These are phyloP conservation scores for Melaleuca quinquenervia DNA, from an alignment of 345 rosid genomes.

Conservation along the genomic window DNA sequence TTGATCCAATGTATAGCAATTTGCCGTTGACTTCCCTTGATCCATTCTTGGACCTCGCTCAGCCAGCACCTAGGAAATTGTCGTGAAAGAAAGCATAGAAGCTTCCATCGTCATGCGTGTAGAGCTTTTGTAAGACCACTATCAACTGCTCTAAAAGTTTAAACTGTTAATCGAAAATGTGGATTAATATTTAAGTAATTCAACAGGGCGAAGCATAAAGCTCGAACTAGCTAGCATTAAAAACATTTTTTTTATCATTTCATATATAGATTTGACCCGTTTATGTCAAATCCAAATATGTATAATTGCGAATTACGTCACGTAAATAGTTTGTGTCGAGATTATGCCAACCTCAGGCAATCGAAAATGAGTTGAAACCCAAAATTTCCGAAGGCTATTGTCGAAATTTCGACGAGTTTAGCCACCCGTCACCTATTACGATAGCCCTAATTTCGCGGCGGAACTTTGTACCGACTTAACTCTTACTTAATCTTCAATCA, in stretches of 20 bases:
- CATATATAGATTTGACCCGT: neutral
- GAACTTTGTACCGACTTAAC: neutral
- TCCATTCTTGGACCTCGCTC: neutral
- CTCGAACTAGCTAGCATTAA: neutral
- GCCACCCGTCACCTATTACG: neutral
- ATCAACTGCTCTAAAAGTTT: too few species aligned
- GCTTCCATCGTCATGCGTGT: neutral
- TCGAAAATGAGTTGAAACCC: neutral
- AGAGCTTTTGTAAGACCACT: too few species aligned
- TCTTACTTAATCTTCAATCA: neutral
- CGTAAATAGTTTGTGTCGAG: neutral
- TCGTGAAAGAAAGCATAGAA: neutral
- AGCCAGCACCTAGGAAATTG: neutral
- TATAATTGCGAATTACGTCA: fast-evolving
- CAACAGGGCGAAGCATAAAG: neutral
- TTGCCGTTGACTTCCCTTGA: neutral
- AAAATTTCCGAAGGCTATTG: neutral
- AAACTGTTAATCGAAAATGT: too few species aligned
- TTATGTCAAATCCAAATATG: neutral
- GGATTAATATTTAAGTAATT: too few species aligned
- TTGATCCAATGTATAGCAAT: neutral
- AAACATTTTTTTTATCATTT: neutral
- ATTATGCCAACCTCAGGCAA: neutral
- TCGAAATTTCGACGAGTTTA: neutral
- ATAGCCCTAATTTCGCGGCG: neutral